A percentile compares a stretch with the other conserved stretches of the same genome.
These are phyloP conservation scores for Penicillium goetzii DNA, from an alignment of 495 filamentous ascomycete species.

Conservation along the genomic window DNA sequence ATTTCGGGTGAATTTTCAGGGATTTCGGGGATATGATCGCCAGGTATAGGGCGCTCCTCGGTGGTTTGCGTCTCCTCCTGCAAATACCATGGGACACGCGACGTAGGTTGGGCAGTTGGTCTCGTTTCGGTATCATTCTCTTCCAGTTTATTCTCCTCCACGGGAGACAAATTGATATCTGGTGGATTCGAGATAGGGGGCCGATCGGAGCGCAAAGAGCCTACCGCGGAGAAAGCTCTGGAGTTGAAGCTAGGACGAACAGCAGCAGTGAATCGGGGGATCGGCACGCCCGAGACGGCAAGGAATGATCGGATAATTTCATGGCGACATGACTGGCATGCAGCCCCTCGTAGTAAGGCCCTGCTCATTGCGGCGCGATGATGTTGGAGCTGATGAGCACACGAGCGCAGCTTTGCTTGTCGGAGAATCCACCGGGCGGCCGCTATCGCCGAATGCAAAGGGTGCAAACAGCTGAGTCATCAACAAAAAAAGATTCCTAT, in stretches of 20 bases:
- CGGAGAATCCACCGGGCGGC: conserved; percentile 15
- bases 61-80: conserved; percentile 61
- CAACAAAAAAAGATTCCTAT: conserved; percentile 27
- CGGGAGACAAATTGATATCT: conserved; percentile 21
- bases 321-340: conserved; percentile 35
- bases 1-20: conserved; percentile 74
- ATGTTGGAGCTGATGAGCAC: conserved; percentile 14
- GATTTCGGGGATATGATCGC: conserved; percentile 72
- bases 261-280: conserved; percentile 24
- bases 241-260: conserved; percentile 23
- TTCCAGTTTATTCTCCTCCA: conserved; percentile 12
- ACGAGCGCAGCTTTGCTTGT: conserved; percentile 9
- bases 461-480: conserved; percentile 36
- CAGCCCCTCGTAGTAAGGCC: conserved; percentile 33
- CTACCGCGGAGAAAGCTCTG: conserved; percentile 34
- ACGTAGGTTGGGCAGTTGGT: conserved; percentile 4
- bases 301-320: conserved; percentile 34
- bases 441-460: conserved; percentile 28
- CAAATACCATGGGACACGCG: conserved; percentile 80
- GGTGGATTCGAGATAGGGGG: conserved; percentile 24
- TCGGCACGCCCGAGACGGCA: conserved; percentile 27
- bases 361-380: conserved; percentile 36
- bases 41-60: conserved; percentile 57
- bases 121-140: conserved; percentile 3
- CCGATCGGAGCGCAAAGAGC: conserved; percentile 28